Evolutionary conservation across 805 yeast genomes (phyloP).

Genomic region (Candida maris): DNA sequence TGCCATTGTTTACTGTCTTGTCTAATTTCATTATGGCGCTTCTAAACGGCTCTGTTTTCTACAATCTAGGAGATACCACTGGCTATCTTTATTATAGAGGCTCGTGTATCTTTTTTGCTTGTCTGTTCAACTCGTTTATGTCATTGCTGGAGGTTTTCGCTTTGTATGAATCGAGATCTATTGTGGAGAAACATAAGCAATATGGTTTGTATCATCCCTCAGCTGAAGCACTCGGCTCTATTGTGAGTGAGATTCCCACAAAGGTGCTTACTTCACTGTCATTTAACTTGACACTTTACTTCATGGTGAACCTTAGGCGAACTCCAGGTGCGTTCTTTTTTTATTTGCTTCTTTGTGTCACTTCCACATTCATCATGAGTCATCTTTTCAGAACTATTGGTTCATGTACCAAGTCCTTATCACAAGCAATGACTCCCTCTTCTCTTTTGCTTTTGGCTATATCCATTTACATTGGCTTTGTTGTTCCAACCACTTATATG

Average conservation of each 20-base stretch:
- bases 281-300: constrained; percentile 50
- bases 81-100: constrained; percentile 51
- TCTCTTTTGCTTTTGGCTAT: constrained; percentile 46
- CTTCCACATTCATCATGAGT: constrained; percentile 49
- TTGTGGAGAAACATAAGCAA: constrained; percentile 56
- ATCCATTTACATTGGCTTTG: constrained; percentile 54
- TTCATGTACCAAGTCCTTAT: constrained; percentile 42
- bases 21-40: constrained; percentile 53
- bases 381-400: constrained; percentile 54
- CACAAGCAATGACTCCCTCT: constrained; percentile 59
- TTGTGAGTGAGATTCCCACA: constrained; percentile 55
- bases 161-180: constrained; percentile 51
- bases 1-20: constrained; percentile 38
- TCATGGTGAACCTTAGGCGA: constrained; percentile 51
- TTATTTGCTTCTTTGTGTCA: constrained; percentile 40
- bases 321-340: constrained; percentile 53
- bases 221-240: constrained; percentile 59
- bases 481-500: constrained; percentile 52
- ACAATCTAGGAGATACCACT: constrained; percentile 42
- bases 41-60: constrained; percentile 55
- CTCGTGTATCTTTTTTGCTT: constrained; percentile 65
- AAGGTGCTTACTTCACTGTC: constrained; percentile 41
- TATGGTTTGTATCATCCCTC: constrained; percentile 55
- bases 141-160: constrained; percentile 56
- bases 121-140: constrained; percentile 58